These are phyloP conservation scores for Rhodotorula sphaerocarpa DNA, from an alignment of 768 basidiomycete species.

Conservation along the genomic window DNA sequence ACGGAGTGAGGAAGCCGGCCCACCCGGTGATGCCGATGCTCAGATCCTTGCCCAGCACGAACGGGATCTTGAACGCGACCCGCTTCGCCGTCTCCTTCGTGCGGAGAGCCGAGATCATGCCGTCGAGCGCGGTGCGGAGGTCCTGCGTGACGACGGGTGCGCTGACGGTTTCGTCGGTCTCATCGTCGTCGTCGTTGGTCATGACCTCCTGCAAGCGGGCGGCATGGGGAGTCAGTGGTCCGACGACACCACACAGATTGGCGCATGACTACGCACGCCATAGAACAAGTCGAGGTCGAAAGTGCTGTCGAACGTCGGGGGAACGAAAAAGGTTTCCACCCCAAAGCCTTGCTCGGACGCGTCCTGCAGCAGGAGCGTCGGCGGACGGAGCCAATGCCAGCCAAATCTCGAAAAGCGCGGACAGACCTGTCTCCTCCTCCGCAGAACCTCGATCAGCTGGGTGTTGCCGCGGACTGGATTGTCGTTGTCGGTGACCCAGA, in stretches of 20 bases:
- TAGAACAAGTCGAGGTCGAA: conserved; percentile 74
- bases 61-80: conserved; percentile 68
- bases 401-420: neutral
- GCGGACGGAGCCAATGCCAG: too few species aligned
- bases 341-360: conserved; percentile 66
- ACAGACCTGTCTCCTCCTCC: conserved; percentile 12
- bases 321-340: conserved; percentile 84
- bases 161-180: neutral
- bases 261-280: conserved; percentile 43
- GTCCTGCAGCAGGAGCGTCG: too few species aligned
- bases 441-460: conserved; percentile 13
- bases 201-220: neutral
- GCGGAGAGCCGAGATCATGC: conserved; percentile 53
- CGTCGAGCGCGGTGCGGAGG: conserved; percentile 42
- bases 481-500: conserved; percentile 85
- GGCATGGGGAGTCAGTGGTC: too few species aligned
- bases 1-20: neutral
- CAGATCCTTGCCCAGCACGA: conserved; percentile 55
- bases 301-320: conserved; percentile 52
- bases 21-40: conserved; percentile 46
- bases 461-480: conserved; percentile 49
- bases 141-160: conserved; percentile 12
- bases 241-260: neutral
- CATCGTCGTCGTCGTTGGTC: conserved; percentile 7
- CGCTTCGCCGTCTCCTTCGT: conserved; percentile 77